These are phyloP conservation scores for Melampsora larici-populina DNA, from an alignment of 1,284 basidiomycete genomes.

Conservation along the genomic window DNA sequence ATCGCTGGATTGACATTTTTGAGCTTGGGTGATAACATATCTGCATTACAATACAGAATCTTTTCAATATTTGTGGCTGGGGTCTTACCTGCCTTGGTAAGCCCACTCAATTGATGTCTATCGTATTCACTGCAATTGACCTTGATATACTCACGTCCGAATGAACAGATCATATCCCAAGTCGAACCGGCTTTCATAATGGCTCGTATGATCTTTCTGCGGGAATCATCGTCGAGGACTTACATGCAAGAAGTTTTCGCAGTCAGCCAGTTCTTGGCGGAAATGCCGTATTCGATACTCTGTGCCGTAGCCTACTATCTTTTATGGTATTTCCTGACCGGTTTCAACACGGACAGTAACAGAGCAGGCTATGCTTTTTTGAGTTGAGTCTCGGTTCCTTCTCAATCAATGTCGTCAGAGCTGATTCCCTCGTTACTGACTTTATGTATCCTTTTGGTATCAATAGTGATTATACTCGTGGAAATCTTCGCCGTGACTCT, in stretches of 20 bases:
- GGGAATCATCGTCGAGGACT: conserved; percentile 63
- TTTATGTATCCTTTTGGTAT: too few relatives aligned
- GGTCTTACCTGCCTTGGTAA: conserved; percentile 71
- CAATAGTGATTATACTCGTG: background rate
- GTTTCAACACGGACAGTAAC: conserved; percentile 10
- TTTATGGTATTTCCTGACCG: conserved; percentile 46
- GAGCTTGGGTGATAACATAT: conserved; percentile 65
- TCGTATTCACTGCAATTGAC: conserved; percentile 56
- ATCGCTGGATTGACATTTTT: conserved; percentile 80
- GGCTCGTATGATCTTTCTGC: conserved; percentile 68
- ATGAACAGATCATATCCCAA: conserved; percentile 70
- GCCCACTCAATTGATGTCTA: conserved; percentile 58
- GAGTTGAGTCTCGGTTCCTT: background rate
- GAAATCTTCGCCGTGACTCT: background rate
- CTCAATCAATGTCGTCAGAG: background rate
- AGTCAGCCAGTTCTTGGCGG: conserved; percentile 73
- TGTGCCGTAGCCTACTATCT: conserved; percentile 75
- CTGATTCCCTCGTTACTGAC: background rate
- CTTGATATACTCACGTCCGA: too few relatives aligned
- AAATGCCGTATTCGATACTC: conserved; percentile 68
- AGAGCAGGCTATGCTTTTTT: conserved; percentile 35
- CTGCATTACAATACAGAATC: conserved; percentile 77
- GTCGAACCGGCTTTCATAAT: conserved; percentile 83
- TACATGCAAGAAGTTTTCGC: conserved; percentile 79
- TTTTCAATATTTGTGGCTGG: conserved; percentile 62